These are phyloP conservation scores for Stachybotrys elegans DNA, from an alignment of 2,329 filamentous ascomycete genomes.

Conservation along the genomic window DNA sequence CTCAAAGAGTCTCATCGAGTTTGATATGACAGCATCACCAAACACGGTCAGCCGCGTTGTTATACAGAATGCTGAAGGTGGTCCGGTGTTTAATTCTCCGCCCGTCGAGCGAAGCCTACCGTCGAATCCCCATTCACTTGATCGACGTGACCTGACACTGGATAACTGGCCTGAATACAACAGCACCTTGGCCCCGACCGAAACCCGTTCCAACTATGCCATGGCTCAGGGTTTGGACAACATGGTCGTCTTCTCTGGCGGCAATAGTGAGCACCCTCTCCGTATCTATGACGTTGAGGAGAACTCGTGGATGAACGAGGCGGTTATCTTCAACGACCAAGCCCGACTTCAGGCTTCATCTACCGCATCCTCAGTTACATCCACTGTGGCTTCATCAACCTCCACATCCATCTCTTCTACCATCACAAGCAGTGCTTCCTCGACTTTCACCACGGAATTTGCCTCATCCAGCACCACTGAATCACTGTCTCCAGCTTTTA, in stretches of 20 bases:
- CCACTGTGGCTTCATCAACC: conserved; percentile 20
- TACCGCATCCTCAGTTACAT: conserved; percentile 15
- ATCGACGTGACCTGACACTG: conserved; percentile 43
- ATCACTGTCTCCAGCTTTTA: conserved; percentile 11
- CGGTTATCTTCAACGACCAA: conserved; percentile 51
- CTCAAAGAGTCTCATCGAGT: conserved; percentile 74
- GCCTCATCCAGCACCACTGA: conserved; percentile 17
- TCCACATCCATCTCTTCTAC: conserved; percentile 19
- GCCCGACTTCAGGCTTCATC: conserved; percentile 19
- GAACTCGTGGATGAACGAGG: conserved; percentile 76
- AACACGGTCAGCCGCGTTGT: conserved; percentile 69
- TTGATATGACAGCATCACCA: conserved; percentile 68
- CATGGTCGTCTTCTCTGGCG: conserved; percentile 73
- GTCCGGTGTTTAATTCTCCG: conserved; percentile 39
- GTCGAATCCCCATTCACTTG: not conserved
- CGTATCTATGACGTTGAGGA: conserved; percentile 70
- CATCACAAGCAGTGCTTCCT: too few relatives aligned
- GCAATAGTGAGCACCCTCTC: conserved; percentile 60
- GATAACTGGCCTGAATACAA: conserved; percentile 76
- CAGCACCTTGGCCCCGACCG: conserved; percentile 59
- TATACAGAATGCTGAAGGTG: conserved; percentile 57
- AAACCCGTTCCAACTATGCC: conserved; percentile 62
- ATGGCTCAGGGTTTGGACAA: conserved; percentile 63
- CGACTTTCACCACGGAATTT: conserved; percentile 16
- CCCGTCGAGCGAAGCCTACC: conserved; percentile 28